Evolutionary conservation across 2,329 filamentous ascomycete genomes (phyloP), one percentile per base, ranked within the genome.

Genomic region (Calonectria hawksworthii): DNA sequence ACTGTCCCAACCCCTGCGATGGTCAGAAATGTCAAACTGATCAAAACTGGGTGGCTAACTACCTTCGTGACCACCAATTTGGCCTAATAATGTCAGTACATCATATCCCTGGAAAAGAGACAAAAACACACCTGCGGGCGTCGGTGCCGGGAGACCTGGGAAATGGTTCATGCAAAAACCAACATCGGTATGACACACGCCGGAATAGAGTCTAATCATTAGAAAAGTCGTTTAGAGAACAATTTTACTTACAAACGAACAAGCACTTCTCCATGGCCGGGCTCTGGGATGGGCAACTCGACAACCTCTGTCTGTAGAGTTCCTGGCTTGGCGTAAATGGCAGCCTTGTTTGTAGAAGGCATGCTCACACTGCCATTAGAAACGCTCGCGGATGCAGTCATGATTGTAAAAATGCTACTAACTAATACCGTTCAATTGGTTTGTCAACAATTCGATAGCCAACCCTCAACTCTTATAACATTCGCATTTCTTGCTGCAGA

Each of bases 21-120:
- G 18, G 30, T 54, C 6, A 72, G 30, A 41, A 61, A n/a, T 26
- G 16, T 44, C n/a, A n/a, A n/a, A n/a, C n/a, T n/a, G n/a, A n/a
- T 26, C 2, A 3, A 11, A 1, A 14, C 10, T 8, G 14, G n/a
- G 7, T 36, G 18, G n/a, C 5, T 36, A 18, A 32, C 4, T 61
- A 72, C 70, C 73, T 69, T 74, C 73, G 26, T 74, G 73, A 6
- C 73, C 73, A 13, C 73, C 73, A 9, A 74, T 72, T 64, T 74
- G 73, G 8, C 72, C 72, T n/a, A n/a, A n/a, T n/a, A n/a, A n/a
- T n/a, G n/a, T n/a, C n/a, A n/a, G n/a, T n/a, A n/a, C n/a, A n/a
- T n/a, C n/a, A n/a, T n/a, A n/a, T n/a, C n/a, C n/a, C n/a, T n/a
- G n/a, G n/a, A n/a, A n/a, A n/a, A n/a, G n/a, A n/a, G n/a, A n/a